Conservation (phyloP, 2,329 filamentous ascomycete species). For the Phyllosticta citrichinensis region DNA sequence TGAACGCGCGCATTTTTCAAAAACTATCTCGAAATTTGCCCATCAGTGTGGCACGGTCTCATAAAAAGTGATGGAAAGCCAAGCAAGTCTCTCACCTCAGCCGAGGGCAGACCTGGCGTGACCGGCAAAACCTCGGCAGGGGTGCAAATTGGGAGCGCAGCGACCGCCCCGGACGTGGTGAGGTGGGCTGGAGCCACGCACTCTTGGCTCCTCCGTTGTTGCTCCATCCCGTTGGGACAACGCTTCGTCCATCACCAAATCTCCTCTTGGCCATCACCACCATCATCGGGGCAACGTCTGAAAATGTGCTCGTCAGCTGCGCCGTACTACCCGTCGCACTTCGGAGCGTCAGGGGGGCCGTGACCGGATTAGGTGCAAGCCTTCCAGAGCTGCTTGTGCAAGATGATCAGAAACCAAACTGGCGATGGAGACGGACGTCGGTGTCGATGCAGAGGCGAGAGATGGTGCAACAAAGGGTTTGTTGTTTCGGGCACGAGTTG, state of each 20-base stretch:
- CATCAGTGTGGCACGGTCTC: no score
- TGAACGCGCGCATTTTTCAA: no score
- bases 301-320: not conserved
- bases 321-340: not conserved
- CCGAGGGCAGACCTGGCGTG: not conserved
- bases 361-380: not conserved
- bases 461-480: not conserved
- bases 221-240: conserved; percentile 1
- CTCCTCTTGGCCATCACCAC: not conserved
- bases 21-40: no score
- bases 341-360: not conserved
- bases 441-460: not conserved
- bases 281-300: not conserved
- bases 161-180: not conserved
- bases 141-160: not conserved
- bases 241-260: conserved; percentile 2
- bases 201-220: not conserved
- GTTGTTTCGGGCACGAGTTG: not conserved
- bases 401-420: not conserved
- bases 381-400: not conserved
- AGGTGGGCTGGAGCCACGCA: not conserved
- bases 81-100: not conserved
- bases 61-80: no score
- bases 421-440: not conserved
- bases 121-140: not conserved